Evolutionary conservation across 306 rosid genomes (phyloP).

Genomic region (Citrullus colocynthis): DNA sequence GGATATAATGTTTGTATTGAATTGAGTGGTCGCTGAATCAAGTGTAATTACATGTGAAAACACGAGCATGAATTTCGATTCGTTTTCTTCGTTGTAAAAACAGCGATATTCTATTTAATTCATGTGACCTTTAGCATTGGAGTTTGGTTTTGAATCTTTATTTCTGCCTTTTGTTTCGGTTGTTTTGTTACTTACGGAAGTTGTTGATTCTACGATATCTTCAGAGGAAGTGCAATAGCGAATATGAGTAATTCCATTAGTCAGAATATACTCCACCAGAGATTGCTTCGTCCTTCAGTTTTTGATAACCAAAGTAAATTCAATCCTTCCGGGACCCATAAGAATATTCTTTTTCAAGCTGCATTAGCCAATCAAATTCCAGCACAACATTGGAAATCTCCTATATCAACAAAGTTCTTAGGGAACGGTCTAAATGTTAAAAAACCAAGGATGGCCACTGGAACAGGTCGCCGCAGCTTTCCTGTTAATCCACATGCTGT

Average conservation of each 20-base stretch:
- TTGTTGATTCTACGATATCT: slow-evolving; percentile 17
- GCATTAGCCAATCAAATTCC: slow-evolving; percentile 31
- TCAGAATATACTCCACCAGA: slow-evolving; percentile 54
- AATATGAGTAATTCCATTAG: slow-evolving; percentile 58
- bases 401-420: slow-evolving; percentile 35
- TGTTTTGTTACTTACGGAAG: neutral
- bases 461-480: slow-evolving; percentile 20
- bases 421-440: slow-evolving; percentile 34
- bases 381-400: slow-evolving; percentile 26
- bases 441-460: slow-evolving; percentile 36
- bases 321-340: slow-evolving; percentile 36
- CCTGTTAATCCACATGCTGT: slow-evolving; percentile 43
- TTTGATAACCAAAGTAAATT: slow-evolving; percentile 42
- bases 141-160: neutral
- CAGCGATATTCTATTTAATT: neutral
- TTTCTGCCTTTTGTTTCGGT: neutral
- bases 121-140: neutral
- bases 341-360: slow-evolving; percentile 35
- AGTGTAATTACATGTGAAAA: neutral
- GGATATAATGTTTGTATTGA: neutral
- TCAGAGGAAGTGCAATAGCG: slow-evolving; percentile 28
- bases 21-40: neutral
- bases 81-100: neutral
- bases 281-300: slow-evolving; percentile 33
- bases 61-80: neutral